Evolutionary conservation across 441 rosid species (phyloP).

Genomic region (Corymbia calophylla): DNA sequence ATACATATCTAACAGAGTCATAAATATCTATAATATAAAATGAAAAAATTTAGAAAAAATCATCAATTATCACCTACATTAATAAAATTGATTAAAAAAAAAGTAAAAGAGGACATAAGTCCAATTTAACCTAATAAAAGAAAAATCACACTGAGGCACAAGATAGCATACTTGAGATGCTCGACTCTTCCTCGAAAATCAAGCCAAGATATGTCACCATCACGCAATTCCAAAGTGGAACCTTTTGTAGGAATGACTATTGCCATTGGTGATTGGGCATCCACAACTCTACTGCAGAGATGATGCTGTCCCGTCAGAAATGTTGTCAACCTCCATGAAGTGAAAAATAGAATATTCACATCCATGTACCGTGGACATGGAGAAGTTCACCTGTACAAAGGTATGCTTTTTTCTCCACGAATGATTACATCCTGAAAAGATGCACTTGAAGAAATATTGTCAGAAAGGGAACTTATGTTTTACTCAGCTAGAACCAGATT

Average conservation of each 20-base stretch:
- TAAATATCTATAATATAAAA: neutral
- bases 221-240: conserved; percentile 47
- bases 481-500: neutral
- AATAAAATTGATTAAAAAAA: neutral
- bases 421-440: conserved; percentile 65
- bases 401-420: conserved; percentile 81
- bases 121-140: neutral
- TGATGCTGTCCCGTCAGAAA: conserved; percentile 24
- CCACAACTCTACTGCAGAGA: conserved; percentile 76
- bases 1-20: neutral
- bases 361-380: neutral
- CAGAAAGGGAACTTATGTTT: neutral
- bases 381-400: conserved; percentile 73
- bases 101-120: neutral
- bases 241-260: conserved; percentile 64
- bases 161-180: conserved; percentile 35
- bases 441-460: neutral
- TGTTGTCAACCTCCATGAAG: neutral
- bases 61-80: neutral
- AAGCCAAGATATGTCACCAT: conserved; percentile 75
- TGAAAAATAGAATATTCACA: neutral
- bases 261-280: conserved; percentile 82
- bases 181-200: conserved; percentile 53
- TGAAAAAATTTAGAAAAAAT: neutral
- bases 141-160: neutral